A percentile compares a stretch with the other conserved stretches of the same genome.
Conservation (phyloP, 371 early-diverging fungal species). For the Syncephalastrum monosporum region DNA sequence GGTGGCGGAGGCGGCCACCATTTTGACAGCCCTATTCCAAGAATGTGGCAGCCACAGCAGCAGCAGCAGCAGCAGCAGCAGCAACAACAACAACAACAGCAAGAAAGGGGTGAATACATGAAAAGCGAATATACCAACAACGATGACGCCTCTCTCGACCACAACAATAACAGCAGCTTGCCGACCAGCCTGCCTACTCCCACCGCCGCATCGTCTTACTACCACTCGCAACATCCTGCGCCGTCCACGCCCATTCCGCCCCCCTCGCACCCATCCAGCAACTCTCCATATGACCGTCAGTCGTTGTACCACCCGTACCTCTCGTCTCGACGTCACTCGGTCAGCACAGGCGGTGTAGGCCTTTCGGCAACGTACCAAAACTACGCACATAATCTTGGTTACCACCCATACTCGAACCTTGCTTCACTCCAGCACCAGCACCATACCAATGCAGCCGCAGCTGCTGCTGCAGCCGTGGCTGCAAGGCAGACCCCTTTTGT, state of each 20-base stretch:
- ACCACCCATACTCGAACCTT: too few relatives aligned
- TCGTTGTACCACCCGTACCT: too few relatives aligned
- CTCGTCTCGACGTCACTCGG: too few relatives aligned
- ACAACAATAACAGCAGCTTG: not conserved
- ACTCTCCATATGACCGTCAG: too few relatives aligned
- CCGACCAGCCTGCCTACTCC: slow-evolving; percentile 5
- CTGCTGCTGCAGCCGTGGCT: slow-evolving; percentile 6
- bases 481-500: slow-evolving; percentile 8
- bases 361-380: too few relatives aligned
- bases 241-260: slow-evolving; percentile 15
- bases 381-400: too few relatives aligned
- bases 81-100: not conserved
- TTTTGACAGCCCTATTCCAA: slow-evolving; percentile 6
- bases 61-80: not conserved
- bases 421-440: slow-evolving; percentile 6
- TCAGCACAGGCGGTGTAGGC: too few relatives aligned
- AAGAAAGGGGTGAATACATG: too few relatives aligned
- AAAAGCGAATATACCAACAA: slow-evolving; percentile 1
- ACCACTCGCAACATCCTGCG: slow-evolving; percentile 8
- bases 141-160: slow-evolving; percentile 1
- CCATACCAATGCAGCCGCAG: slow-evolving; percentile 14
- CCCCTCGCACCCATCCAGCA: not conserved
- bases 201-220: slow-evolving; percentile 5
- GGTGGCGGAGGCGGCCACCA: not conserved
- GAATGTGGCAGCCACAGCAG: slow-evolving; percentile 11